Percentiles rank a stretch among this genome's conserved stretches.
Evolutionary conservation across 2,329 filamentous ascomycete genomes (phyloP).

Genomic region (Cordyceps farinosa): DNA sequence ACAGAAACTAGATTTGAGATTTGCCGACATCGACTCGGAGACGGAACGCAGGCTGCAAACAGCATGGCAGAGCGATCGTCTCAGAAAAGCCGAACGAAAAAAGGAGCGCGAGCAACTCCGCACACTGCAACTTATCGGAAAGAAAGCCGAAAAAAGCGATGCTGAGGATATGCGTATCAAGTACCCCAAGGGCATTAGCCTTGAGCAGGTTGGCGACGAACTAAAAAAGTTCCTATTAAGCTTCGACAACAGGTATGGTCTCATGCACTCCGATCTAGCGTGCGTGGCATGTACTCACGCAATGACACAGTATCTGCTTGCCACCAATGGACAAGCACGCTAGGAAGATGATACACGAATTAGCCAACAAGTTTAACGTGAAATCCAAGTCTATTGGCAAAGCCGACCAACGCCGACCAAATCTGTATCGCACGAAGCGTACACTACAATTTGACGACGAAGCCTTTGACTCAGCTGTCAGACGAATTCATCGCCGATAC

Average conservation of each 20-base stretch:
- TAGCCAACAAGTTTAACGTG: constrained; percentile 71
- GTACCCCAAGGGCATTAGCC: constrained; percentile 68
- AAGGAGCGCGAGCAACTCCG: constrained; percentile 66
- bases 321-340: constrained; percentile 80
- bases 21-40: constrained; percentile 63
- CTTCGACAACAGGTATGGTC: constrained; percentile 54
- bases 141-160: constrained; percentile 49
- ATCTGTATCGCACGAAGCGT: constrained; percentile 68
- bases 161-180: constrained; percentile 62
- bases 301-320: constrained; percentile 49
- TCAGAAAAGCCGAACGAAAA: constrained; percentile 69
- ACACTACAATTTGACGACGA: constrained; percentile 61
- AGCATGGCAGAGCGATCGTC: constrained; percentile 64
- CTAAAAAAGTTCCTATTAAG: constrained; percentile 67
- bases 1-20: constrained; percentile 40
- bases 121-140: constrained; percentile 62
- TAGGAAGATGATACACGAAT: constrained; percentile 74
- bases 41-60: constrained; percentile 56
- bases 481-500: constrained; percentile 50
- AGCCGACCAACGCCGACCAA: constrained; percentile 68
- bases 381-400: constrained; percentile 81
- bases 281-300: constrained; percentile 38
- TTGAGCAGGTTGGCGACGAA: constrained; percentile 69
- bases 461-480: constrained; percentile 47
- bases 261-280: not conserved